These are phyloP conservation scores for Sanghuangporus baumii DNA, from an alignment of 1,284 basidiomycete species.

Conservation along the genomic window DNA sequence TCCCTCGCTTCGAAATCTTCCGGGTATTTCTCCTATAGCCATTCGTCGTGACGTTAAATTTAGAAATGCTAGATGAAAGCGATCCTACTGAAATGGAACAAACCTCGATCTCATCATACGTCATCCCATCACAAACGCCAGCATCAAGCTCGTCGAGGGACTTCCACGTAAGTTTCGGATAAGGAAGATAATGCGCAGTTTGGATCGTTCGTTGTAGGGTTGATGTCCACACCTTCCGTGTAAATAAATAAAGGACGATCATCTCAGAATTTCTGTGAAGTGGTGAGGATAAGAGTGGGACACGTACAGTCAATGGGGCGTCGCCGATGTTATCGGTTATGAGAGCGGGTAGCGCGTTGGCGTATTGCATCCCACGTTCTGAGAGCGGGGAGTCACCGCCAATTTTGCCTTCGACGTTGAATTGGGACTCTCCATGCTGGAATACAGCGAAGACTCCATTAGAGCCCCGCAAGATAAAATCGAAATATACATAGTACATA, in stretches of 20 bases:
- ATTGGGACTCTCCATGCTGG: slow-evolving; percentile 98
- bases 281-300: not conserved
- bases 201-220: slow-evolving; percentile 91
- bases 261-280: not conserved
- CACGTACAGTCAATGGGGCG: slow-evolving; percentile 73
- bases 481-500: slow-evolving; percentile 33
- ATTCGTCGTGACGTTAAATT: not conserved
- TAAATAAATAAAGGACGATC: not conserved
- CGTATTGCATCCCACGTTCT: slow-evolving; percentile 80
- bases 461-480: slow-evolving; percentile 3
- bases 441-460: not conserved
- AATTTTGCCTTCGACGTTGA: slow-evolving; percentile 95
- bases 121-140: slow-evolving; percentile 99
- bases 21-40: slow-evolving; percentile 77
- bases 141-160: slow-evolving; percentile 97
- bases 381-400: slow-evolving; percentile 93
- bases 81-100: slow-evolving; percentile 15
- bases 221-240: slow-evolving; percentile 85
- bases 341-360: slow-evolving; percentile 78
- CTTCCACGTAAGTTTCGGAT: slow-evolving; percentile 97
- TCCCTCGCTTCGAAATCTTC: slow-evolving; percentile 99
- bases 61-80: not conserved
- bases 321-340: slow-evolving; percentile 91
- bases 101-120: slow-evolving; percentile 97
- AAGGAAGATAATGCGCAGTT: slow-evolving; percentile 79